Conservation (phyloP, 306 rosid species). For the Spatholobus suberectus region DNA sequence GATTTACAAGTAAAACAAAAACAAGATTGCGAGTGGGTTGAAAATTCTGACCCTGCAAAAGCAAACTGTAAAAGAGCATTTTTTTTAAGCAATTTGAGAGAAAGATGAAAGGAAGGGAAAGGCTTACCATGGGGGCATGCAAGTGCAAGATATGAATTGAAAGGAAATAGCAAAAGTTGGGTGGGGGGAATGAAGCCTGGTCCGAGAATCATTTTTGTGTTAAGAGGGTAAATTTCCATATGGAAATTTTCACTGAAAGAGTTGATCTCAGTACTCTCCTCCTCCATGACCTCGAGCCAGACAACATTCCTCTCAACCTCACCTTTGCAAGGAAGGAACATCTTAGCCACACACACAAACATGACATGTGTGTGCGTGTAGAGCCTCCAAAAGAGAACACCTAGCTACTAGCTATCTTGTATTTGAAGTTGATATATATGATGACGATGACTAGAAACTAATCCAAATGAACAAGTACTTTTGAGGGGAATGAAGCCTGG, state of each 20-base stretch:
- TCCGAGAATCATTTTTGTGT: constrained; percentile 63
- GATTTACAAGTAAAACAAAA: background rate
- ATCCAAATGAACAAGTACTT: background rate
- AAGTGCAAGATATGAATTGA: background rate
- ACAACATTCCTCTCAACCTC: constrained; percentile 80
- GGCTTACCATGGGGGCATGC: constrained; percentile 21
- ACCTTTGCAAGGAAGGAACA: constrained; percentile 41
- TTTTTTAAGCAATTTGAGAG: background rate
- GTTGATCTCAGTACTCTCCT: background rate
- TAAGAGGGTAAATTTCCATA: constrained; percentile 27
- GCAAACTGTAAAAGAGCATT: background rate
- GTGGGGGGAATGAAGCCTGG: constrained; percentile 91
- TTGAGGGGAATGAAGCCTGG: constrained; percentile 97
- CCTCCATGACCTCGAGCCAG: constrained; percentile 71
- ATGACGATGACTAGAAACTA: background rate
- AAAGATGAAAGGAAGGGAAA: constrained; percentile 36
- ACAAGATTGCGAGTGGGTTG: background rate
- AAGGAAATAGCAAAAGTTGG: constrained; percentile 47
- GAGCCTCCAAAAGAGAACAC: background rate
- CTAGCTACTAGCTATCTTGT: background rate
- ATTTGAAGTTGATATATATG: background rate
- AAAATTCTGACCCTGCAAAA: constrained; percentile 18
- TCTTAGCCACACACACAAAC: too few relatives aligned
- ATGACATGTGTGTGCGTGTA: background rate
- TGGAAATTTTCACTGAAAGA: constrained; percentile 28